These are phyloP conservation scores for Eurotiales sp. DNA, from an alignment of 2,329 filamentous ascomycete species.

Conservation along the genomic window DNA sequence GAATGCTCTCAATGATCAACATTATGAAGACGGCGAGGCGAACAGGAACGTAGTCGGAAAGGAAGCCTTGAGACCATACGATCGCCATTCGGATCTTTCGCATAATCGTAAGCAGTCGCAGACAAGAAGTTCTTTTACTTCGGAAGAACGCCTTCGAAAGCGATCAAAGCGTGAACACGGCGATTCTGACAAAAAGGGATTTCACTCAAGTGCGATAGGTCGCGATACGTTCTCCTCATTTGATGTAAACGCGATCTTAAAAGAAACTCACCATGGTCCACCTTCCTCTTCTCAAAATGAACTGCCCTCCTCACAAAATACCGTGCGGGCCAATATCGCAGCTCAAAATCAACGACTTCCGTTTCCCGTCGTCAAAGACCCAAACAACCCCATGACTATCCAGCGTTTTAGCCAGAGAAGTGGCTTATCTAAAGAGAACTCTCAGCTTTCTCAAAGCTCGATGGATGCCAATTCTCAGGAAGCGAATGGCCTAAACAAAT, in stretches of 20 bases:
- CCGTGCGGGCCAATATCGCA: conserved; percentile 24
- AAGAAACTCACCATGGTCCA: conserved; percentile 3
- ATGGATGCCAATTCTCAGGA: not conserved
- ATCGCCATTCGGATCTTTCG: not conserved
- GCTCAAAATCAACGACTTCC: conserved; percentile 49
- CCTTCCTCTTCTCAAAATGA: conserved; percentile 18
- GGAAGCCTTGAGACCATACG: not conserved
- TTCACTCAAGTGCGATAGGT: not conserved
- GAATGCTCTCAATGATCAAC: not conserved
- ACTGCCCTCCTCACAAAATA: conserved; percentile 25
- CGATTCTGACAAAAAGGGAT: not conserved
- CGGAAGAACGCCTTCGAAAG: not conserved
- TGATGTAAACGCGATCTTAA: conserved; percentile 7
- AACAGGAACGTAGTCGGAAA: not conserved
- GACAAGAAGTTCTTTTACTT: not conserved
- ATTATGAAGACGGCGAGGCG: not conserved
- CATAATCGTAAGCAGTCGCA: not conserved
- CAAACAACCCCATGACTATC: conserved; percentile 60
- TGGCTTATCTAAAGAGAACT: conserved; percentile 48
- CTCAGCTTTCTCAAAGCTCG: conserved; percentile 18
- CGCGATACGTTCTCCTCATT: conserved; percentile 12
- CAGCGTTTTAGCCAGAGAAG: conserved; percentile 64
- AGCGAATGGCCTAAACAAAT: conserved; percentile 4
- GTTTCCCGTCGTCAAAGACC: conserved; percentile 75
- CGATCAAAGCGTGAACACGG: not conserved